Conservation (phyloP, 2,329 filamentous ascomycete species). For the Nannizzia gypsea region DNA sequence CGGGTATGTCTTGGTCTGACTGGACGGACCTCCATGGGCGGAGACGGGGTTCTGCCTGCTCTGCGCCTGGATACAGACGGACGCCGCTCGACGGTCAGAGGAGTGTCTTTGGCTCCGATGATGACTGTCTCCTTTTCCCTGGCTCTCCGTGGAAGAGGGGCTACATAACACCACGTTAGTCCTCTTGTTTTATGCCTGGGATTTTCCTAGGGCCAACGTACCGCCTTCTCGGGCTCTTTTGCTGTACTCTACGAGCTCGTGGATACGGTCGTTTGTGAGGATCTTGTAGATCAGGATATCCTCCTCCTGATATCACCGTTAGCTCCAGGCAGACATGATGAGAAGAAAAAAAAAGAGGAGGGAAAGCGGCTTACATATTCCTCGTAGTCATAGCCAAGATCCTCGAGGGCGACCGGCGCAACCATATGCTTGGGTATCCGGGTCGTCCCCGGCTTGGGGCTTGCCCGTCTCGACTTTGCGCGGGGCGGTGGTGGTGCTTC, state of each 20-base stretch:
- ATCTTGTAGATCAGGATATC: conserved; percentile 73
- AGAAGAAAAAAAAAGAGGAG: background rate
- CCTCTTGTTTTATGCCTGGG: background rate
- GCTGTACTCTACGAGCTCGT: conserved; percentile 63
- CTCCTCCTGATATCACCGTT: conserved; percentile 48
- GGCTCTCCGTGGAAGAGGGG: conserved; percentile 9
- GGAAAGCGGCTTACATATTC: conserved; percentile 58
- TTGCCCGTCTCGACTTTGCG: conserved; percentile 36
- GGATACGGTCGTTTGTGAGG: conserved; percentile 80
- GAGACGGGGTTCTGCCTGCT: background rate
- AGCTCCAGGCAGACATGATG: conserved; percentile 18
- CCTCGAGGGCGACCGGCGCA: conserved; percentile 66
- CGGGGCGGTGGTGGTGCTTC: conserved; percentile 16
- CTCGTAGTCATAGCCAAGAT: conserved; percentile 74
- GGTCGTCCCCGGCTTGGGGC: conserved; percentile 78
- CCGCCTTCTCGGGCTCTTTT: conserved; percentile 1
- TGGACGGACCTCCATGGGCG: background rate
- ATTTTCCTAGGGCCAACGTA: conserved; percentile 35
- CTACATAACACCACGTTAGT: background rate
- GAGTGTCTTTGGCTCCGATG: conserved; percentile 18
- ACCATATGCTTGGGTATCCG: conserved; percentile 72
- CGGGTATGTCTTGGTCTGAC: background rate
- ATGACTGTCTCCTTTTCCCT: conserved; percentile 13
- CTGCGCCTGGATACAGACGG: conserved; percentile 15
- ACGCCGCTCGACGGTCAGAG: conserved; percentile 25